phyloP scores from a whole-genome alignment of 345 rosid species.

The Diplotaxis tenuifolia region DNA sequence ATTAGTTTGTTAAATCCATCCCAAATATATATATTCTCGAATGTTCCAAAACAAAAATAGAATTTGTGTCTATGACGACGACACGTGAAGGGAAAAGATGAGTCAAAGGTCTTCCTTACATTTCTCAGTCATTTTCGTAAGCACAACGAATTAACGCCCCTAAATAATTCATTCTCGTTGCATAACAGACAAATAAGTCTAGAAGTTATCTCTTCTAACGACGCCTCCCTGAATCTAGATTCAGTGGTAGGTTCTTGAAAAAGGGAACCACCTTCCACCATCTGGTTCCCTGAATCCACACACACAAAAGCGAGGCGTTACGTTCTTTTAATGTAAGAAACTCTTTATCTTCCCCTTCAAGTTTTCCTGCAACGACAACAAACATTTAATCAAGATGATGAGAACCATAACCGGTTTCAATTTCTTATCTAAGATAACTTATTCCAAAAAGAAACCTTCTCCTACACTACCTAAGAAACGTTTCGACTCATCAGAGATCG shows the following conservation, averaged over 20 bases:
- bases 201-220: neutral
- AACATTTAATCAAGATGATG: slow-evolving; percentile 16
- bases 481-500: slow-evolving; percentile 18
- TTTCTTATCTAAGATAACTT: slow-evolving; percentile 27
- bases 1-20: too few relatives aligned
- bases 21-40: too few relatives aligned
- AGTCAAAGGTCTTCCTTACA: slow-evolving; percentile 31
- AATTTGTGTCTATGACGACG: too few relatives aligned
- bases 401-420: slow-evolving; percentile 28
- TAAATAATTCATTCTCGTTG: neutral
- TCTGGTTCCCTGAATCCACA: too few relatives aligned
- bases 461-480: neutral
- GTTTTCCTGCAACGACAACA: slow-evolving; percentile 2
- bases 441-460: slow-evolving; percentile 18
- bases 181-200: neutral
- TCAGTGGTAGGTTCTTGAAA: slow-evolving; percentile 28
- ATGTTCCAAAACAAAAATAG: neutral
- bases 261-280: neutral
- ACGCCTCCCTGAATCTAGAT: slow-evolving; percentile 21
- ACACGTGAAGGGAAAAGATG: too few relatives aligned
- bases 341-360: neutral
- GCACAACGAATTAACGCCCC: slow-evolving; percentile 13
- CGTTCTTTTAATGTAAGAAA: neutral
- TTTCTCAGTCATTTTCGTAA: slow-evolving; percentile 3
- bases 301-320: neutral